These are phyloP conservation scores for Aspergillus funiculosus DNA, from an alignment of 495 filamentous ascomycete genomes.

Conservation along the genomic window DNA sequence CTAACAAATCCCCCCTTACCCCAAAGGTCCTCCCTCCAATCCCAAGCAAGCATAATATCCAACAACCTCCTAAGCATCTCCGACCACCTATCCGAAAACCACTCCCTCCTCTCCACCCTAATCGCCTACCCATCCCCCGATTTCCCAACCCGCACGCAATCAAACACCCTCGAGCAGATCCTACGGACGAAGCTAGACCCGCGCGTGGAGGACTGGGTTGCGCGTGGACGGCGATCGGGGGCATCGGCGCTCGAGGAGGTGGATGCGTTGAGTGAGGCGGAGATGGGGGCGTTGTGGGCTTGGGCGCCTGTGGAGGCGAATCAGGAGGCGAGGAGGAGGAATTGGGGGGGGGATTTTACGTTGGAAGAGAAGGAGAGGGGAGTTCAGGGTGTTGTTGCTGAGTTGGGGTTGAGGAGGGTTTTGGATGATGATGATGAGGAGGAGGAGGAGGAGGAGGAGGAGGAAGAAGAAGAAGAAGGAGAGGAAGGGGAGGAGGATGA, in stretches of 20 bases:
- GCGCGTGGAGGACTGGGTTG: conserved; percentile 64
- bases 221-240: conserved; percentile 44
- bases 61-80: conserved; percentile 56
- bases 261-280: conserved; percentile 33
- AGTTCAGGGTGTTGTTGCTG: conserved; percentile 65
- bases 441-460: conserved; percentile 48
- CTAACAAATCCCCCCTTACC: conserved; percentile 13
- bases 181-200: conserved; percentile 79
- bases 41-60: conserved; percentile 59
- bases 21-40: conserved; percentile 61
- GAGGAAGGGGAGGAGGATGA: conserved; percentile 55
- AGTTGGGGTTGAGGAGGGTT: conserved; percentile 56
- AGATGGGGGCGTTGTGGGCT: conserved; percentile 42
- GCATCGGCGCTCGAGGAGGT: conserved; percentile 29
- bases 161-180: conserved; percentile 54
- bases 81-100: conserved; percentile 50
- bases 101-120: conserved; percentile 54
- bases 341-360: conserved; percentile 61
- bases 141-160: conserved; percentile 67
- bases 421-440: conserved; percentile 52
- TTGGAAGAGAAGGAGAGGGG: conserved; percentile 61
- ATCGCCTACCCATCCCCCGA: conserved; percentile 69
- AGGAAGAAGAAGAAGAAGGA: conserved; percentile 23
- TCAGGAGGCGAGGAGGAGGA: conserved; percentile 40
- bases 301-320: conserved; percentile 50